A percentile compares a stretch with the other conserved stretches of the same genome.
These are phyloP conservation scores for Panus rudis DNA, from an alignment of 768 basidiomycete species.

Conservation along the genomic window DNA sequence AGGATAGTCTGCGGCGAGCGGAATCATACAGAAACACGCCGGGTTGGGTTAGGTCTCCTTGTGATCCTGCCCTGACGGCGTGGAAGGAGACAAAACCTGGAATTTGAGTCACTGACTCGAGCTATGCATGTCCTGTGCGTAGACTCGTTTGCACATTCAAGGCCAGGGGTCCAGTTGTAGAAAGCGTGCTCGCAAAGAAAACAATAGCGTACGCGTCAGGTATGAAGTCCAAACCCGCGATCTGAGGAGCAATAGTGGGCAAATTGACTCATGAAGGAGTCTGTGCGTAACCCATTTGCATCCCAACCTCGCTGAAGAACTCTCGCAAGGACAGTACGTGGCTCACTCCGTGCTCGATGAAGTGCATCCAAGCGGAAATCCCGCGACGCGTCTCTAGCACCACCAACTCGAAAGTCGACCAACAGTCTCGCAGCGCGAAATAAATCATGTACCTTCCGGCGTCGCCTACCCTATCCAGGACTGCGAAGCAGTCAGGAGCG, in stretches of 20 bases:
- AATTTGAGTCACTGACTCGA: background rate
- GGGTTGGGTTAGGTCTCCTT: background rate
- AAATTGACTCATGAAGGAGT: background rate
- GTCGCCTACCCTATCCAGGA: background rate
- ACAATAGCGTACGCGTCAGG: background rate
- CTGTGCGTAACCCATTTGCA: background rate
- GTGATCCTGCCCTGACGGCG: background rate
- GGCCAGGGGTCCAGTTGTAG: background rate
- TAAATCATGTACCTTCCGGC: constrained; percentile 1
- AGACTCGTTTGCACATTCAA: background rate
- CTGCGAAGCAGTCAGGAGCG: background rate
- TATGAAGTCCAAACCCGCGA: background rate
- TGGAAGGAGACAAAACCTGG: background rate
- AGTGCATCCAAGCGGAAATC: constrained; percentile 1
- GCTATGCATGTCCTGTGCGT: background rate
- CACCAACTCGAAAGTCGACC: background rate
- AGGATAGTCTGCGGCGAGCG: background rate
- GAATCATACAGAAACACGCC: background rate
- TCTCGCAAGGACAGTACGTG: constrained; percentile 1
- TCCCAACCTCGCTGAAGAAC: background rate
- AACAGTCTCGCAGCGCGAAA: background rate
- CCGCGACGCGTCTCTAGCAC: constrained; percentile 5
- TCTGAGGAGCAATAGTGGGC: background rate
- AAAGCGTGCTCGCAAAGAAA: background rate
- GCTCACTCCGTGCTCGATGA: constrained; percentile 1